Evolutionary conservation across 2,329 filamentous ascomycete genomes (phyloP).

Genomic region (Talaromyces rugulosus): DNA sequence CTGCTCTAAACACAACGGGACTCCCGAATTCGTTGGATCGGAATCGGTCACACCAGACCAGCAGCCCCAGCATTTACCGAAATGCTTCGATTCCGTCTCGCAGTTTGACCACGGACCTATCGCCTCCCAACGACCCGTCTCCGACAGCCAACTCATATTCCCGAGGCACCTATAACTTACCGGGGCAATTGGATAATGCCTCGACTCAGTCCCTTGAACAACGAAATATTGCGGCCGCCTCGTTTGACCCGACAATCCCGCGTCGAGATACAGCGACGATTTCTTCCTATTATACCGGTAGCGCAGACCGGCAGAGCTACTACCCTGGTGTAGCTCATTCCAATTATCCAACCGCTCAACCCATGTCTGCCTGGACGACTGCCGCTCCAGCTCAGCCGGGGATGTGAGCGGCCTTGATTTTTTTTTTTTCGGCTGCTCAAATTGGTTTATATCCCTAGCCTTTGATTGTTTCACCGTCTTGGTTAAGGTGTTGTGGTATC

Average conservation of each 20-base stretch:
- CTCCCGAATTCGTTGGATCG: conserved; percentile 32
- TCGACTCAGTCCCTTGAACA: conserved; percentile 27
- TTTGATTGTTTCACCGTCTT: not conserved
- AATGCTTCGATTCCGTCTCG: conserved; percentile 38
- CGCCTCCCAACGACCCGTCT: conserved; percentile 34
- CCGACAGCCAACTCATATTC: conserved; percentile 33
- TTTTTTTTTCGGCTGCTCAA: not conserved
- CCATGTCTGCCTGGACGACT: conserved; percentile 34
- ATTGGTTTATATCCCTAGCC: not conserved
- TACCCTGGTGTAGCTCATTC: conserved; percentile 29
- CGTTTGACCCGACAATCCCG: conserved; percentile 29
- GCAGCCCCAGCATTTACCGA: conserved; percentile 34
- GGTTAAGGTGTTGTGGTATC: not conserved
- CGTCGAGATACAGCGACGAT: conserved; percentile 35
- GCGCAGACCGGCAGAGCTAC: conserved; percentile 29
- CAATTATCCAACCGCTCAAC: conserved; percentile 28
- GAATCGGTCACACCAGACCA: conserved; percentile 32
- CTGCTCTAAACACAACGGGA: conserved; percentile 24
- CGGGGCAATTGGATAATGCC: conserved; percentile 28
- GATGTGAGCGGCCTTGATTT: conserved; percentile 23
- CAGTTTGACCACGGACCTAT: conserved; percentile 33
- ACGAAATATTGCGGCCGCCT: conserved; percentile 22
- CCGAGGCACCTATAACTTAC: conserved; percentile 34
- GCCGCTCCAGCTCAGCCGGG: conserved; percentile 35
- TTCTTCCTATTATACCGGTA: conserved; percentile 30